These are phyloP conservation scores for Fusarium beomiforme DNA, from an alignment of 2,329 filamentous ascomycete genomes.

Conservation along the genomic window DNA sequence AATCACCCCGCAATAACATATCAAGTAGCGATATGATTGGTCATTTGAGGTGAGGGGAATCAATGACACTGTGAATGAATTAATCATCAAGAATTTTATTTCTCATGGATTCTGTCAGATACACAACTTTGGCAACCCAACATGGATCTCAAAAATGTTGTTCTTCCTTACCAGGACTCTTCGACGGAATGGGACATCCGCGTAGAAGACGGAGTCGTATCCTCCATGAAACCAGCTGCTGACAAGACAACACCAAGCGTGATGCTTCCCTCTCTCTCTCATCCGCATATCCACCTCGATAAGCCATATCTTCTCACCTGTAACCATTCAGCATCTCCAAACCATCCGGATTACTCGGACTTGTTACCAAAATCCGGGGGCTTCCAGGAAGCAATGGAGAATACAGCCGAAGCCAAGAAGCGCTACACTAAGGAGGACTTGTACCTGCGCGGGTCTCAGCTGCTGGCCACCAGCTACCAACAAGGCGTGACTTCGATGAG, in stretches of 20 bases:
- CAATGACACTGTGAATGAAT: neutral
- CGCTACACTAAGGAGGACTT: constrained; percentile 13
- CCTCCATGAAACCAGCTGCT: neutral
- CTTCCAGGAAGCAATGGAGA: constrained; percentile 2
- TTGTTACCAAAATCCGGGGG: neutral
- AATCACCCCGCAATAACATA: neutral
- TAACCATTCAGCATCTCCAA: neutral
- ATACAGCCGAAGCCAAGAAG: constrained; percentile 20
- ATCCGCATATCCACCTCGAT: constrained; percentile 18
- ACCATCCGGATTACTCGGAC: constrained; percentile 3
- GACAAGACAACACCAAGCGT: neutral
- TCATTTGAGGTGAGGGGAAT: neutral
- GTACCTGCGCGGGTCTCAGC: constrained; percentile 12
- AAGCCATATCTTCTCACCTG: constrained; percentile 16
- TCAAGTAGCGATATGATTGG: neutral
- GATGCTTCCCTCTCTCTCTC: constrained; percentile 10
- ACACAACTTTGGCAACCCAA: rapidly evolving
- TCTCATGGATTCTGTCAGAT: neutral
- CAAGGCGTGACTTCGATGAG: neutral
- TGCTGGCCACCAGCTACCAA: constrained; percentile 1
- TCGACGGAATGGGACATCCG: neutral
- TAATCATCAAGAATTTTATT: neutral
- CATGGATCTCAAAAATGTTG: neutral
- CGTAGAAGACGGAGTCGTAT: neutral
- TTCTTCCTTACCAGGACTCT: neutral